Evolutionary conservation across 805 yeast genomes (phyloP).

Genomic region (Blastobotrys peoriensis): DNA sequence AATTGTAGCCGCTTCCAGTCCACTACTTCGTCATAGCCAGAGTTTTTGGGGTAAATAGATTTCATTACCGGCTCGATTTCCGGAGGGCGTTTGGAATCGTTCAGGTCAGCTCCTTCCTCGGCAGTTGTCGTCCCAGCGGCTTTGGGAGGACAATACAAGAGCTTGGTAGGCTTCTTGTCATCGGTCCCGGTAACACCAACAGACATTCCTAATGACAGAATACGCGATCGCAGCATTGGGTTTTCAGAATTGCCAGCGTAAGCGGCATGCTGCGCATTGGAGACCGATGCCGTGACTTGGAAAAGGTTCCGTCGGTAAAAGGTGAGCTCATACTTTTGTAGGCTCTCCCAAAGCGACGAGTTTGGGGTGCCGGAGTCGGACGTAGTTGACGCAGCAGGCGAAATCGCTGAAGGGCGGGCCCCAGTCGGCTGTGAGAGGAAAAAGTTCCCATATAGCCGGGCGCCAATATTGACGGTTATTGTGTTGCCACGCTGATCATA

Average conservation of each 20-base stretch:
- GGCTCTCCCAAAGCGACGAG: constrained; percentile 2
- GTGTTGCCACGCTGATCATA: constrained; percentile 20
- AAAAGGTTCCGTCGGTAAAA: constrained; percentile 26
- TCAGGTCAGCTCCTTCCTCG: constrained; percentile 3
- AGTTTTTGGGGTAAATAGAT: constrained; percentile 19
- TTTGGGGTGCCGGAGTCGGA: neutral
- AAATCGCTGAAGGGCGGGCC: constrained; percentile 1
- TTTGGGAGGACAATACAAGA: constrained; percentile 23
- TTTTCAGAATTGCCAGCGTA: constrained; percentile 22
- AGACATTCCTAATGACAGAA: constrained; percentile 22
- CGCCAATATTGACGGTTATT: constrained; percentile 15
- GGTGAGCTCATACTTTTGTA: constrained; percentile 20
- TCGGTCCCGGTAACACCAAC: constrained; percentile 20
- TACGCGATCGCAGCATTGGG: constrained; percentile 16
- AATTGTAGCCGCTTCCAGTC: constrained; percentile 30
- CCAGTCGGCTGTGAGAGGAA: constrained; percentile 18
- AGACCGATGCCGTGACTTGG: constrained; percentile 22
- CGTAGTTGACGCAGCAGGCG: neutral
- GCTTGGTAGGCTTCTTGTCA: constrained; percentile 16
- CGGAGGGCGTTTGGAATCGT: neutral
- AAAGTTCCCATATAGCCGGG: constrained; percentile 19
- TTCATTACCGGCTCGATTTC: constrained; percentile 22
- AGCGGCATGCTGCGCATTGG: constrained; percentile 23
- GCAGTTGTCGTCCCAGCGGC: constrained; percentile 9
- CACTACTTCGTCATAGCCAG: constrained; percentile 24